Conservation (phyloP, 345 rosid species). For the Toxicodendron radicans region DNA sequence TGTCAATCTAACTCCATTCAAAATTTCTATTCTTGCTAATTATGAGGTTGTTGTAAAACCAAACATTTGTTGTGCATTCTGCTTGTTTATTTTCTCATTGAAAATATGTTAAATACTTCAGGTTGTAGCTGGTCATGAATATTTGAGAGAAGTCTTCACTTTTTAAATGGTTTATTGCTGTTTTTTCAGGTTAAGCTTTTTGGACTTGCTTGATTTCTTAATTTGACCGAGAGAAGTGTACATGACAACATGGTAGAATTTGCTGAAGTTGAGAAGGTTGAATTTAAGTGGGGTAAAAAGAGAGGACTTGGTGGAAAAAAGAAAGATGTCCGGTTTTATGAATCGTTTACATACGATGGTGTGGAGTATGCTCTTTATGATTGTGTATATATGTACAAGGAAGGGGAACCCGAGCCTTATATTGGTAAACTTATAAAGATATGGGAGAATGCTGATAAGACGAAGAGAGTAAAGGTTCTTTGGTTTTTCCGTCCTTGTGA, state of each 20-base stretch:
- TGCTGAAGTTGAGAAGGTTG: constrained; percentile 36
- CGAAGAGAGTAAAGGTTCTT: constrained; percentile 60
- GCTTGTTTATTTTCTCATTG: background rate
- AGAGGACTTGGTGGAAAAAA: constrained; percentile 60
- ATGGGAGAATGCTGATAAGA: constrained; percentile 58
- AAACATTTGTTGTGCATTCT: background rate
- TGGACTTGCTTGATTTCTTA: background rate
- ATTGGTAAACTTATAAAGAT: constrained; percentile 71
- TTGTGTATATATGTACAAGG: constrained; percentile 49
- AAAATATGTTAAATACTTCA: background rate
- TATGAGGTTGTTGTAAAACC: background rate
- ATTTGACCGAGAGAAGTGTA: constrained; percentile 11
- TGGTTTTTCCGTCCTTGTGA: constrained; percentile 84
- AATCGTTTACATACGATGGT: constrained; percentile 69
- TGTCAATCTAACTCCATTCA: background rate
- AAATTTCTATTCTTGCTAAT: background rate
- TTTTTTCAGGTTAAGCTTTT: constrained; percentile 17
- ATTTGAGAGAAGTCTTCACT: background rate
- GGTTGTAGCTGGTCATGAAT: background rate
- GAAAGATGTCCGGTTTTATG: constrained; percentile 61
- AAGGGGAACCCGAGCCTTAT: constrained; percentile 53
- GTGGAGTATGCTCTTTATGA: constrained; percentile 69
- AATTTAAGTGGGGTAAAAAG: constrained; percentile 77
- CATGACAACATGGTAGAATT: constrained; percentile 53
- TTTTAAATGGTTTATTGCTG: background rate